Percentiles rank a stretch among this genome's conserved stretches.
phyloP scores from a whole-genome alignment of 495 filamentous ascomycete species.

The Aspergillus olivimuriae region DNA sequence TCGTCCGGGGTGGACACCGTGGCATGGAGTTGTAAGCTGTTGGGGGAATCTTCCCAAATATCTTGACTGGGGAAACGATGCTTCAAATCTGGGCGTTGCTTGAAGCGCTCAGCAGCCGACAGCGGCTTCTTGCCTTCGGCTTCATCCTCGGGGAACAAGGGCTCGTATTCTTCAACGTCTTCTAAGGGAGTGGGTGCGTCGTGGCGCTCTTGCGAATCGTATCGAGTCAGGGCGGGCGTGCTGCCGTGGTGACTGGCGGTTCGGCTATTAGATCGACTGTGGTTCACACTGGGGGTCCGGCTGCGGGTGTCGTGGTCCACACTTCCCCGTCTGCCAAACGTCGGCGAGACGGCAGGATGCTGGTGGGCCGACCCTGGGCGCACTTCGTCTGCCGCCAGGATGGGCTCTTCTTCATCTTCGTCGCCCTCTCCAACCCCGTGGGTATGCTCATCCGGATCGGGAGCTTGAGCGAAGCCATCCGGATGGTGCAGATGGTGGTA shows the following conservation, averaged over 20 bases:
- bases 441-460: conserved; percentile 31
- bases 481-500: conserved; percentile 55
- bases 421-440: conserved; percentile 30
- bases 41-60: conserved; percentile 95
- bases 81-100: conserved; percentile 53
- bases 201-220: conserved; percentile 46
- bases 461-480: conserved; percentile 47
- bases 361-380: conserved; percentile 66
- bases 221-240: conserved; percentile 39
- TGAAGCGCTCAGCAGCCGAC: conserved; percentile 54
- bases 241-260: conserved; percentile 56
- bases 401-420: conserved; percentile 59
- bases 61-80: conserved; percentile 90
- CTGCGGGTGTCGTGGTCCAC: conserved; percentile 49
- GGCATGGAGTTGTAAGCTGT: conserved; percentile 73
- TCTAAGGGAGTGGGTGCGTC: conserved; percentile 66
- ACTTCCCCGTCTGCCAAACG: conserved; percentile 53
- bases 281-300: conserved; percentile 46
- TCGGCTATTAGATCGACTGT: conserved; percentile 68
- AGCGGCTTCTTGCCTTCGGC: conserved; percentile 54
- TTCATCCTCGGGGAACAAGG: conserved; percentile 79
- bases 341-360: conserved; percentile 69
- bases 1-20: conserved; percentile 77
- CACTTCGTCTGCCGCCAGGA: conserved; percentile 87
- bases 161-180: conserved; percentile 91